Evolutionary conservation across 2,329 filamentous ascomycete genomes (phyloP).

Genomic region (Aspergillus fijiensis): DNA sequence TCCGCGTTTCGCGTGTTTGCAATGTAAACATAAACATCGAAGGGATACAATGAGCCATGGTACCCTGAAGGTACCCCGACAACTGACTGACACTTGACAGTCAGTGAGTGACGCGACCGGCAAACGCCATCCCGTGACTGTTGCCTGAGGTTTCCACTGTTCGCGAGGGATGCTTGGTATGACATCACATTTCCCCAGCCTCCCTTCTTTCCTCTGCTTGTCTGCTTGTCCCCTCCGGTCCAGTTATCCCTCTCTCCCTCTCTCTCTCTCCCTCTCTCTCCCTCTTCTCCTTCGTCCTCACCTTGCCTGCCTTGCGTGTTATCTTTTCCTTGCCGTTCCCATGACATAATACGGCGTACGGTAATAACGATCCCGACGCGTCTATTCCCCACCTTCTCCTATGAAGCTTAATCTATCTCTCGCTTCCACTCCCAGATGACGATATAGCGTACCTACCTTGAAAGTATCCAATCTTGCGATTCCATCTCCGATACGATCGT

Average conservation of each 20-base stretch:
- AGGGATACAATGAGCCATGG: slow-evolving; percentile 8
- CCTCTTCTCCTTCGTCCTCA: background rate
- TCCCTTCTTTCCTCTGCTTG: background rate
- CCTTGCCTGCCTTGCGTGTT: slow-evolving; percentile 15
- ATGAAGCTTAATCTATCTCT: background rate
- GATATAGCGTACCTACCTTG: background rate
- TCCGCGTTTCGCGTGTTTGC: slow-evolving; percentile 2
- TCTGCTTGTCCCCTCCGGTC: too few species aligned
- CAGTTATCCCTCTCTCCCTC: too few species aligned
- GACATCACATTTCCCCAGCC: slow-evolving; percentile 17
- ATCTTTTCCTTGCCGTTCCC: background rate
- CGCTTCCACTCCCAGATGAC: background rate
- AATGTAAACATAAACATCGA: slow-evolving; percentile 13
- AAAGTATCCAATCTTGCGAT: background rate
- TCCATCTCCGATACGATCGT: background rate
- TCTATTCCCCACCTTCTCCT: background rate
- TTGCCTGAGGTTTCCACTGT: background rate
- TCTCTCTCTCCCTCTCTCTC: background rate
- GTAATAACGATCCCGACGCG: too few species aligned
- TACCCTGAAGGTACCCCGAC: background rate
- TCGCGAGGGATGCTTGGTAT: background rate
- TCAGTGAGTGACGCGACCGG: slow-evolving; percentile 19
- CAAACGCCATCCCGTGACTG: slow-evolving; percentile 28
- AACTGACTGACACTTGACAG: too few species aligned
- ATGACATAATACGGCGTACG: too few species aligned